Conservation (phyloP, 2,329 filamentous ascomycete genomes). For the Monosporascus sp. region DNA sequence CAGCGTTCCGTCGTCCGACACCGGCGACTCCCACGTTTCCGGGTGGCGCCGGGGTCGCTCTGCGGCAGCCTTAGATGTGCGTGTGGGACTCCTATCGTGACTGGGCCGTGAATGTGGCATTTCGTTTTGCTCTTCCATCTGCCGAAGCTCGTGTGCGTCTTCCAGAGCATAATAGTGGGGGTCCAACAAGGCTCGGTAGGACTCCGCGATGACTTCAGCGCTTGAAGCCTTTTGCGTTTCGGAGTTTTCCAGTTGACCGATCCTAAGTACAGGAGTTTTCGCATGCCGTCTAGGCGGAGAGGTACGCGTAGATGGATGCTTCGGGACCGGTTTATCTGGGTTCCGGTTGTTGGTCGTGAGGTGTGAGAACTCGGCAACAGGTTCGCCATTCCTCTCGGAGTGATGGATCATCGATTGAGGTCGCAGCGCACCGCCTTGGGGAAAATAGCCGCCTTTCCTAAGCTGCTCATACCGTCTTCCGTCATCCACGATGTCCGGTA, state of each 20-base stretch:
- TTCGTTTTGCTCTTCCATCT: slow-evolving; percentile 6
- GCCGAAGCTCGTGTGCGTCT: slow-evolving; percentile 23
- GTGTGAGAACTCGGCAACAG: slow-evolving; percentile 27
- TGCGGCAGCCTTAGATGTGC: not conserved
- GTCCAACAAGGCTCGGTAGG: slow-evolving; percentile 43
- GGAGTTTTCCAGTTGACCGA: slow-evolving; percentile 43
- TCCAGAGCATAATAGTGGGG: slow-evolving; percentile 30
- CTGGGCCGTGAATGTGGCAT: slow-evolving; percentile 4
- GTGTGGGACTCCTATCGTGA: slow-evolving; percentile 4
- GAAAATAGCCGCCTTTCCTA: slow-evolving; percentile 20
- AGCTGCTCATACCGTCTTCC: slow-evolving; percentile 25
- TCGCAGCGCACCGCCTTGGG: slow-evolving; percentile 8
- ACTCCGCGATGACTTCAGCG: slow-evolving; percentile 45
- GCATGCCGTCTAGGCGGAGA: slow-evolving; percentile 39
- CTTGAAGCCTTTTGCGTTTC: slow-evolving; percentile 32
- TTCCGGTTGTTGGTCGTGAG: slow-evolving; percentile 25
- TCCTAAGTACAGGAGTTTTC: slow-evolving; percentile 46
- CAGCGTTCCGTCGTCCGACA: slow-evolving; percentile 41
- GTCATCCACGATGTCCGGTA: slow-evolving; percentile 14
- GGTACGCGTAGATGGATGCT: slow-evolving; percentile 12
- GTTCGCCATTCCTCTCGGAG: slow-evolving; percentile 5
- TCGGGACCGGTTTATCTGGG: slow-evolving; percentile 13
- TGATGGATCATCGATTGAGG: slow-evolving; percentile 10
- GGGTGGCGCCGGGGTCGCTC: slow-evolving; percentile 9
- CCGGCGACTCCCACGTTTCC: slow-evolving; percentile 24